Conservation (phyloP, 345 rosid species). For the Dovyalis caffra region DNA sequence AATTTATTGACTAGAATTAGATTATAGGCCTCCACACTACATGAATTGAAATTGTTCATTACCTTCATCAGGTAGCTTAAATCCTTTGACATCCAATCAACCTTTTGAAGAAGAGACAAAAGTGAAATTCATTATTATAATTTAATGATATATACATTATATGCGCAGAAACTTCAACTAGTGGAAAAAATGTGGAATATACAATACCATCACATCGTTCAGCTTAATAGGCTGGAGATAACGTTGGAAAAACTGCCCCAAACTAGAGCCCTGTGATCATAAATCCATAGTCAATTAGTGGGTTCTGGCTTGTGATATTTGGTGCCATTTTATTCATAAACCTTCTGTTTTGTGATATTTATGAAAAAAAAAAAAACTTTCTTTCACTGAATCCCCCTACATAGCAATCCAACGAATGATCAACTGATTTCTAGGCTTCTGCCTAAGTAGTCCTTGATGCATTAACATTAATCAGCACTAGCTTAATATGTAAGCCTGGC, state of each 20-base stretch:
- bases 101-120: slow-evolving; percentile 42
- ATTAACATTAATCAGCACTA: not conserved
- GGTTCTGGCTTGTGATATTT: not conserved
- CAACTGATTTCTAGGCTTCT: not conserved
- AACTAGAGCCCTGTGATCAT: slow-evolving; percentile 78
- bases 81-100: slow-evolving; percentile 86
- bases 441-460: not conserved
- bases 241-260: slow-evolving; percentile 87
- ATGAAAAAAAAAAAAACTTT: not conserved
- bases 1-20: slow-evolving; percentile 8
- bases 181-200: slow-evolving; percentile 1
- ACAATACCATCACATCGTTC: slow-evolving; percentile 71
- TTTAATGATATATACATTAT: slow-evolving; percentile 12
- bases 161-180: slow-evolving; percentile 8
- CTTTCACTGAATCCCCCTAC: not conserved
- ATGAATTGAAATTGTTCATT: slow-evolving; percentile 13
- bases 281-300: not conserved
- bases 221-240: slow-evolving; percentile 92
- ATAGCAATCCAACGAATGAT: not conserved
- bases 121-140: slow-evolving; percentile 1
- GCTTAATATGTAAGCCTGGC: not conserved
- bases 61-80: slow-evolving; percentile 91
- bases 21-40: slow-evolving; percentile 5
- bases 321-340: not conserved
- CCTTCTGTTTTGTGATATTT: not conserved